A percentile compares a stretch with the other conserved stretches of the same genome.
Conservation (phyloP, 495 filamentous ascomycete genomes). For the Neurospora sp. region DNA sequence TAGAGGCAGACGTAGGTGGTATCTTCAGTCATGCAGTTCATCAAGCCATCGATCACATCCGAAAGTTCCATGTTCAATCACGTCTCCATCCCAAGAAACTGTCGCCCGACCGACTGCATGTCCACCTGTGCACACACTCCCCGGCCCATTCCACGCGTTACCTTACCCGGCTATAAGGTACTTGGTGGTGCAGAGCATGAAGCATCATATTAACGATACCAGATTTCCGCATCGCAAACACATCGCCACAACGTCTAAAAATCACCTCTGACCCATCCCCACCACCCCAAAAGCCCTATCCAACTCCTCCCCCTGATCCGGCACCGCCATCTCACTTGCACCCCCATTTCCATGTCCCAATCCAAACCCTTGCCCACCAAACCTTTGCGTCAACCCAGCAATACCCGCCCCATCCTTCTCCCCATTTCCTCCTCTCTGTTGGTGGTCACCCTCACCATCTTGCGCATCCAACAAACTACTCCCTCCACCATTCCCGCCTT, state of each 20-base stretch:
- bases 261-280: constrained; percentile 18
- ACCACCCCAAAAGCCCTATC: constrained; percentile 81
- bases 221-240: not conserved
- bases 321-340: constrained; percentile 34
- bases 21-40: not conserved
- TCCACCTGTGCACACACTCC: too few species aligned
- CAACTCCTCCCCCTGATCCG: constrained; percentile 64
- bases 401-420: not conserved
- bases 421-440: constrained; percentile 16
- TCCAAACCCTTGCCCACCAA: not conserved
- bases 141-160: too few species aligned
- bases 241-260: not conserved
- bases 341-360: constrained; percentile 23
- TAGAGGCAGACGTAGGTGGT: not conserved
- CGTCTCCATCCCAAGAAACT: not conserved
- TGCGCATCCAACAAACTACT: not conserved
- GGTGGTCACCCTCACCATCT: not conserved
- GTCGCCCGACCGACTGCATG: not conserved
- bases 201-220: not conserved
- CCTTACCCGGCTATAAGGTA: too few species aligned
- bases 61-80: not conserved
- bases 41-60: not conserved
- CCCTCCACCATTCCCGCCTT: not conserved
- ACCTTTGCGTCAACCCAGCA: not conserved
- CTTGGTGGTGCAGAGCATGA: too few species aligned